Evolutionary conservation across 371 early-diverging fungal species (phyloP).

Genomic region (Mycotypha africana): DNA sequence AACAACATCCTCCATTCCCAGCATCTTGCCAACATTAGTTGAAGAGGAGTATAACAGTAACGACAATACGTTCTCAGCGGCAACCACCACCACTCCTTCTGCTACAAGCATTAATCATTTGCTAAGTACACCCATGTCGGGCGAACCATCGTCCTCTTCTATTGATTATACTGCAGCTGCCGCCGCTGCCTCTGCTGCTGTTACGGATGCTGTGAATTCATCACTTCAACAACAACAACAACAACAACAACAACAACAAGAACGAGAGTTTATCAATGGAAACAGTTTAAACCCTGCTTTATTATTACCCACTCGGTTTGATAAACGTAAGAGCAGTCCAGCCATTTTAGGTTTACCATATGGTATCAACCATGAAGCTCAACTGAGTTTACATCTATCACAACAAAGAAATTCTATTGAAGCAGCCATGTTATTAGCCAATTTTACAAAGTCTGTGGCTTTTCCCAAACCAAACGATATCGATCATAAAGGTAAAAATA

Average conservation of each 20-base stretch:
- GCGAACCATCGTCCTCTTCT: slow-evolving; percentile 3
- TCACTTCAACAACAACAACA: background rate
- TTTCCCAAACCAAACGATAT: slow-evolving; percentile 12
- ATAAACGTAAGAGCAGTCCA: slow-evolving; percentile 47
- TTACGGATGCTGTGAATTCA: background rate
- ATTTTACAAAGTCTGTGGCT: slow-evolving; percentile 32
- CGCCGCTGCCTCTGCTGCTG: too few species aligned
- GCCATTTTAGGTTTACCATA: slow-evolving; percentile 38
- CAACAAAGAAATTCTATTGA: slow-evolving; percentile 47
- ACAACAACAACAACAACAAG: background rate
- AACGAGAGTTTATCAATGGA: background rate
- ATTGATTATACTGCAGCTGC: background rate
- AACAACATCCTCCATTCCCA: slow-evolving; percentile 6
- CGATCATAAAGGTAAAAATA: slow-evolving; percentile 17
- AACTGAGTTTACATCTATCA: slow-evolving; percentile 32
- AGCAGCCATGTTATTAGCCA: slow-evolving; percentile 46
- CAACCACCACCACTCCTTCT: background rate
- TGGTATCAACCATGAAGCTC: slow-evolving; percentile 28
- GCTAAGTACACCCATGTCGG: slow-evolving; percentile 1
- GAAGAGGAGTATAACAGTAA: slow-evolving; percentile 11
- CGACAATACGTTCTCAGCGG: background rate
- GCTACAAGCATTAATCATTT: background rate
- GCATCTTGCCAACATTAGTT: slow-evolving; percentile 16
- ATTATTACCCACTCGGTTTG: slow-evolving; percentile 14
- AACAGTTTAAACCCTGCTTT: slow-evolving; percentile 18